Base-by-base conservation (phyloP, 441 rosid genomes). In the Rhodomyrtus psidioides region DNA sequence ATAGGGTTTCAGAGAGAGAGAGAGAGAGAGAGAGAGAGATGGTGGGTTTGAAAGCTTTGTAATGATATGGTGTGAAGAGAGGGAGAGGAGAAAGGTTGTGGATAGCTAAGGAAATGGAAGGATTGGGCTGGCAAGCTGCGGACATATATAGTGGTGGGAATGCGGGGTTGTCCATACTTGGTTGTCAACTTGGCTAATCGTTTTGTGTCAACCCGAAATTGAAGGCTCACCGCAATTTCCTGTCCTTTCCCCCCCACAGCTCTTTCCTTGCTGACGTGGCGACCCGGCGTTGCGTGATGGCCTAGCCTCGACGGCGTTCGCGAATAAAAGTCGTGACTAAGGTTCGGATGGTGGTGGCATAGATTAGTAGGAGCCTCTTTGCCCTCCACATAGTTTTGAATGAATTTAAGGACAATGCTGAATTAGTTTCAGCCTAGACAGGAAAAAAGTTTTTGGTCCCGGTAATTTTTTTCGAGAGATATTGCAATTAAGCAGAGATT, bases 181-280 rank as follows among this genome's bases (percentile, higher is more conserved):
- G 23, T 28, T 55, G 89, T 88, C 91, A 83, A 51, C 83, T 42
- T 81, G 89, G 88, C 85, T 57, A 83, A 49, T 65, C 57, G 82
- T 86, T 59, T 79, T 79, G 88, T 57, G 91, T 90, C 91, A 89
- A 89, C 90, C 85, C 92, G 92, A 87, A 12, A 82, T 42, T 12
- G 49, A 70, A 70, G 79, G 79, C 79, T 39, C 79, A 70, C 79
- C 79, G 79, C 79, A 70, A 34, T 34, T 34, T 34, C 34, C 4
- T 34, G 34, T 34, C 34, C 21, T 21, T 57, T 10, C 26, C 7
- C 23, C 79, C 39, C 39, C 44, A n/a, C 49, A 70, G 21, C 79
- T 12, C 79, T 70, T 39, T 70, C 79, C 79, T 39, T 6, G 49
- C 79, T 1, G n/a, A 70, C 49, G 79, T 70, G 79, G 79, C 79